These are phyloP conservation scores for Meyerozyma sp. DNA, from an alignment of 1,139 yeast genomes.

Conservation along the genomic window DNA sequence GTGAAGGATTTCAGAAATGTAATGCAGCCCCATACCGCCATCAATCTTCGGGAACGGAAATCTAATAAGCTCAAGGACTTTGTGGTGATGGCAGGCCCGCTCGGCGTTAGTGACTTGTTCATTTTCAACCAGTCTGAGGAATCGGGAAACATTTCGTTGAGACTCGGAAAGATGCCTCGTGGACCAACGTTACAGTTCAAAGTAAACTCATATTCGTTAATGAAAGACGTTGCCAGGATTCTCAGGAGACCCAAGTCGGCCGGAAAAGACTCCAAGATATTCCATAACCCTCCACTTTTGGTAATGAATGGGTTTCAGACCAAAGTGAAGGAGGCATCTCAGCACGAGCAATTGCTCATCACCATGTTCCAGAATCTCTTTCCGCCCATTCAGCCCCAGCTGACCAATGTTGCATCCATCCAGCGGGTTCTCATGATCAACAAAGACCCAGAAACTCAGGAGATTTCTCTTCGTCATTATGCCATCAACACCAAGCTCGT, in stretches of 20 bases:
- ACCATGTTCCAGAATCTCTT: conserved; percentile 94
- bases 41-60: conserved; percentile 79
- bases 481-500: conserved; percentile 84
- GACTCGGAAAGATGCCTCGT: conserved; percentile 83
- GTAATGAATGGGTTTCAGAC: conserved; percentile 82
- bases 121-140: conserved; percentile 77
- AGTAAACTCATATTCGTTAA: conserved; percentile 70
- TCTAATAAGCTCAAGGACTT: conserved; percentile 84
- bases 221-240: conserved; percentile 72
- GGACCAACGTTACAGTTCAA: conserved; percentile 92
- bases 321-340: conserved; percentile 47
- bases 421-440: conserved; percentile 82
- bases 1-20: conserved; percentile 83
- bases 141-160: conserved; percentile 74
- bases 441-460: conserved; percentile 63
- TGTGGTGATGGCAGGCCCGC: conserved; percentile 94
- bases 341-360: conserved; percentile 75
- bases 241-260: conserved; percentile 68
- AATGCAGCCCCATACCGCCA: conserved; percentile 97
- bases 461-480: conserved; percentile 83
- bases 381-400: conserved; percentile 86
- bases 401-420: conserved; percentile 67
- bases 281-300: conserved; percentile 75
- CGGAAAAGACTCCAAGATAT: conserved; percentile 58
- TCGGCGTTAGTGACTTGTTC: conserved; percentile 86